Conservation (phyloP, 1,284 basidiomycete species). For the Trichosporon ovoides region DNA sequence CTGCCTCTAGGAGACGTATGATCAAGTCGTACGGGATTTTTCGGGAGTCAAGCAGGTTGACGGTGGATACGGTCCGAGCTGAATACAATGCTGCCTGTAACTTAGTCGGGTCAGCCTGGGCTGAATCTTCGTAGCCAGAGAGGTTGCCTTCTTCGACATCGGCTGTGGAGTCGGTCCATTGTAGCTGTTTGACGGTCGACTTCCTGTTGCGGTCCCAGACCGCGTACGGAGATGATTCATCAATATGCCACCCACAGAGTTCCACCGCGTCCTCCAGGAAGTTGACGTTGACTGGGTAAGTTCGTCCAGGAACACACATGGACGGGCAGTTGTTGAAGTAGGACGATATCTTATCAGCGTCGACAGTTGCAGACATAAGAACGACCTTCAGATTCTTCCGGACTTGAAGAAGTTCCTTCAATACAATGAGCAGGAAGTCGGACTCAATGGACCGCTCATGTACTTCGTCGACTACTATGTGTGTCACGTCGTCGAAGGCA, state of each 20-base stretch:
- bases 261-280: slow-evolving; percentile 94
- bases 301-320: slow-evolving; percentile 88
- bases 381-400: slow-evolving; percentile 84
- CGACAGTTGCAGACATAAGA: slow-evolving; percentile 96
- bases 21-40: slow-evolving; percentile 87
- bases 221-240: slow-evolving; percentile 80
- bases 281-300: slow-evolving; percentile 84
- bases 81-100: slow-evolving; percentile 52
- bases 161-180: slow-evolving; percentile 61
- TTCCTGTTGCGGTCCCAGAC: slow-evolving; percentile 54
- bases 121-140: slow-evolving; percentile 42
- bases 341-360: slow-evolving; percentile 86
- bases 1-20: slow-evolving; percentile 71
- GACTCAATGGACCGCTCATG: slow-evolving; percentile 97
- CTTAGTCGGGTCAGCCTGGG: slow-evolving; percentile 37
- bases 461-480: slow-evolving; percentile 49
- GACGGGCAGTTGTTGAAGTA: slow-evolving; percentile 90
- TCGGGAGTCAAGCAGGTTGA: slow-evolving; percentile 84
- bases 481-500: slow-evolving; percentile 87
- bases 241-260: slow-evolving; percentile 73
- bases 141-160: slow-evolving; percentile 57
- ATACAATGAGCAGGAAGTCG: slow-evolving; percentile 91
- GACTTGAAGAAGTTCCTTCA: slow-evolving; percentile 78
- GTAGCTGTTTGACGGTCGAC: slow-evolving; percentile 49
- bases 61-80: slow-evolving; percentile 69